Evolutionary conservation across 176 grass and related monocot genomes (phyloP).

Genomic region (Eleusine coracana): DNA sequence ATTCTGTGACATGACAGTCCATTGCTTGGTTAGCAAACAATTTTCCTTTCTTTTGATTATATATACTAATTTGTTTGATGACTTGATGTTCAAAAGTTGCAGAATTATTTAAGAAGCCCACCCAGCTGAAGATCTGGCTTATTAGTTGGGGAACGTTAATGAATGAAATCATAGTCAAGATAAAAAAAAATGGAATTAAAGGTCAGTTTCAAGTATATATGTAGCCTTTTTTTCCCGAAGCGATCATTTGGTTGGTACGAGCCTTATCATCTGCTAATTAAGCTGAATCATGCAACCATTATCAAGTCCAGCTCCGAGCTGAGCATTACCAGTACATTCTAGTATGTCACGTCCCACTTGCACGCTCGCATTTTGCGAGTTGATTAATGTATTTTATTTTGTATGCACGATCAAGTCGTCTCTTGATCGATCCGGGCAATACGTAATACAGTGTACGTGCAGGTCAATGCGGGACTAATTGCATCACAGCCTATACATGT

Average conservation of each 20-base stretch:
- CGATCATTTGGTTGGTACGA: slow-evolving; percentile 31
- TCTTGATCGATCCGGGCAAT: too few species aligned
- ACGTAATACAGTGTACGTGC: too few species aligned
- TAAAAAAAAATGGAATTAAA: neutral
- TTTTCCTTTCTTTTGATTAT: neutral
- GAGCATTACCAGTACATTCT: neutral
- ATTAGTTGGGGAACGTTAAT: too few species aligned
- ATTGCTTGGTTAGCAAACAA: slow-evolving; percentile 1
- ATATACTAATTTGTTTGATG: neutral
- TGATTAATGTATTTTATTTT: too few species aligned
- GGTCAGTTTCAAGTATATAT: neutral
- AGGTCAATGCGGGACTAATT: too few species aligned
- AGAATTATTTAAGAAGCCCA: too few species aligned
- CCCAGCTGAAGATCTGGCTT: neutral
- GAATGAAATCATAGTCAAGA: neutral
- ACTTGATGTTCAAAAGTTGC: neutral
- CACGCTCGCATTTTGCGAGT: neutral
- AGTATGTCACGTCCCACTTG: neutral
- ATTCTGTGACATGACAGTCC: neutral
- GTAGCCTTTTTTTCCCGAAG: neutral
- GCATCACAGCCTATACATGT: too few species aligned
- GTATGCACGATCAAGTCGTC: too few species aligned
- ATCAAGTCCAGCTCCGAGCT: neutral
- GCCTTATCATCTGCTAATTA: neutral
- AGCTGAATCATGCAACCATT: slow-evolving; percentile 21